Percentiles rank a stretch among this genome's conserved stretches.
phyloP scores from a whole-genome alignment of 768 basidiomycete genomes.

The Mycena pura region DNA sequence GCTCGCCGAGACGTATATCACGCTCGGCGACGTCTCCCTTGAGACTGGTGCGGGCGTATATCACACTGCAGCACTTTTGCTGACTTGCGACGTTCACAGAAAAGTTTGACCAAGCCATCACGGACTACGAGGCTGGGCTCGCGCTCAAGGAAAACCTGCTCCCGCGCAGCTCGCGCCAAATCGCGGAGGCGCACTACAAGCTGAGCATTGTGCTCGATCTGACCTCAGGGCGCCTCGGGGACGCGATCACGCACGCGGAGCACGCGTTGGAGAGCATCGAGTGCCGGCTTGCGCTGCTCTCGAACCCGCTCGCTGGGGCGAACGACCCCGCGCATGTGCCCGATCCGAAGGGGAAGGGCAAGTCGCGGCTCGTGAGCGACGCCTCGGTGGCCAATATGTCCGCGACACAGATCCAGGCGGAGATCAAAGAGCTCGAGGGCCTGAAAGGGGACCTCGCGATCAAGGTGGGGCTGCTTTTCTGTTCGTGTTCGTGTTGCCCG shows the following conservation, averaged over 20 bases:
- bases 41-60: conserved; percentile 82
- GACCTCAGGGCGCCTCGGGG: conserved; percentile 81
- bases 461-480: conserved; percentile 60
- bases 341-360: conserved; percentile 79
- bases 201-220: conserved; percentile 93
- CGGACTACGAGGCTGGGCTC: conserved; percentile 83
- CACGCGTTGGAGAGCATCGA: conserved; percentile 82
- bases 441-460: conserved; percentile 82
- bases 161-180: conserved; percentile 88
- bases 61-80: neutral
- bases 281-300: conserved; percentile 67
- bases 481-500: neutral
- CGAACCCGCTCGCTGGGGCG: conserved; percentile 32
- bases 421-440: conserved; percentile 79
- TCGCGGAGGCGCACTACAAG: conserved; percentile 94
- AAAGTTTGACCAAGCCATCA: conserved; percentile 94
- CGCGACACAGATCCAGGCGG: conserved; percentile 73
- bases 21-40: conserved; percentile 94
- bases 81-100: conserved; percentile 53
- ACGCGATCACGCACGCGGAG: conserved; percentile 83
- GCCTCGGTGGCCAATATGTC: conserved; percentile 72
- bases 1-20: conserved; percentile 89
- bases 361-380: conserved; percentile 52
- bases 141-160: conserved; percentile 75
- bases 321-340: conserved; percentile 41